Evolutionary conservation across 2,329 filamentous ascomycete genomes (phyloP), one percentile per base, ranked within the genome.

Genomic region (Dothistroma pini): DNA sequence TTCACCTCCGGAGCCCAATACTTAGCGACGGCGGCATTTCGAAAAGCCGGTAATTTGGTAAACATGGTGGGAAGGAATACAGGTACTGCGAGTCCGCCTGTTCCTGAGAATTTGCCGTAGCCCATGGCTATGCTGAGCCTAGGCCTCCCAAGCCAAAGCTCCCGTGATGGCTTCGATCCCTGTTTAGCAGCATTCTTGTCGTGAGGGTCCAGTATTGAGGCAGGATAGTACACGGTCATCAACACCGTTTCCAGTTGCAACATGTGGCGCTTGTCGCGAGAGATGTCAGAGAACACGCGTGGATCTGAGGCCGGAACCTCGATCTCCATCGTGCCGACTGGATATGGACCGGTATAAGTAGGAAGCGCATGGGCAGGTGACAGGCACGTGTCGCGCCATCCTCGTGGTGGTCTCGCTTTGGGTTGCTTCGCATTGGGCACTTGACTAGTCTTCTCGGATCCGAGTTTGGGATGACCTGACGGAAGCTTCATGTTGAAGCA

Each of bases 161-260:
- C 80, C 6, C 86, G 79, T 19, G 79, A 81, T 66, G 80, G 81
- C 44, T 77, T 76, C 35, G 60, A 62, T 3, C 68, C 60, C 21
- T 65, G 60, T 21, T 62, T 64, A 16, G 57, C 56, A 22, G 62
- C 58, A 19, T 68, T 58, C 48, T 76, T 76, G 32, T 73, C 68
- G 1, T 79, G 75, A 22, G 73, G 69, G 4, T 38, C 29, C 31
- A 32, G 29, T 0, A 78, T 75, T 19, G 71, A 66, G 50, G 83
- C 81, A 1, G 86, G 86, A 70, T 89, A 89, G 72, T 85, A 89
- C n/a, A 89, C 73, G 0, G 83, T 83, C 73, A 89, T 83, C 4
- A 89, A 77, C 9, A 88, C 83, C 0, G 86, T 88, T 62, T 85
- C 79, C 14, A 84, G 72, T 57, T 83, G 75, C 14, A 86, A 71